phyloP scores from a whole-genome alignment of 495 filamentous ascomycete species.

The Talaromyces proteolyticus region DNA sequence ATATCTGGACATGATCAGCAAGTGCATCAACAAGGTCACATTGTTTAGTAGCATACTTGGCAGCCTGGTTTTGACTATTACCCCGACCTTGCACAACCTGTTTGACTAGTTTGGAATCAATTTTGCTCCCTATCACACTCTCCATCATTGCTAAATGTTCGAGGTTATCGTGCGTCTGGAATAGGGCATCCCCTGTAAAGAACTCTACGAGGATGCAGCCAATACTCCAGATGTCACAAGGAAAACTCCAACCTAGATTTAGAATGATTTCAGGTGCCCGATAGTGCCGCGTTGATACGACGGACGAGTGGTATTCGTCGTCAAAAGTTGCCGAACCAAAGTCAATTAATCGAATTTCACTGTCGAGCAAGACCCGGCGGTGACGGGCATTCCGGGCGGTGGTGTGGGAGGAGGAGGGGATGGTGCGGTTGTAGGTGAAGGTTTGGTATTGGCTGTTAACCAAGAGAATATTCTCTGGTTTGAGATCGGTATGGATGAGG shows the following conservation, averaged over 20 bases:
- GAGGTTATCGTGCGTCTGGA: conserved; percentile 97
- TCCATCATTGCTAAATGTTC: conserved; percentile 99
- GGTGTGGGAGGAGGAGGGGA: conserved; percentile 83
- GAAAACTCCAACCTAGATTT: conserved; percentile 94
- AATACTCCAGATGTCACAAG: conserved; percentile 98
- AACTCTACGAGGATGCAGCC: conserved; percentile 99
- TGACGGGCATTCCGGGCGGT: conserved; percentile 74
- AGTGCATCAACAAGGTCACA: background rate
- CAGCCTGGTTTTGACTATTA: conserved; percentile 65
- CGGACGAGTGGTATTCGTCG: conserved; percentile 96
- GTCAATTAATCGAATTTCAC: conserved; percentile 95
- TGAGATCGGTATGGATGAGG: conserved; percentile 95
- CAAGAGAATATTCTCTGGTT: conserved; percentile 96
- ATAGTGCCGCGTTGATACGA: conserved; percentile 94
- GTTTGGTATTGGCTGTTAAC: conserved; percentile 88
- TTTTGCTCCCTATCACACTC: conserved; percentile 65
- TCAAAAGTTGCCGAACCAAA: conserved; percentile 98
- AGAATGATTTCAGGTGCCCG: conserved; percentile 96
- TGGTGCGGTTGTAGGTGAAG: conserved; percentile 91
- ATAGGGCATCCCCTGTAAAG: conserved; percentile 94
- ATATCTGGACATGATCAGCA: conserved; percentile 49
- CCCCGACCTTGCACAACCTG: conserved; percentile 63
- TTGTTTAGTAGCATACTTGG: conserved; percentile 58
- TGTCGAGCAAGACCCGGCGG: conserved; percentile 83
- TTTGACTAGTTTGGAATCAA: conserved; percentile 71